Percentiles rank a stretch among this genome's conserved stretches.
Evolutionary conservation across 2,329 filamentous ascomycete genomes (phyloP).

Genomic region (Monilinia vaccinii-corymbosi): DNA sequence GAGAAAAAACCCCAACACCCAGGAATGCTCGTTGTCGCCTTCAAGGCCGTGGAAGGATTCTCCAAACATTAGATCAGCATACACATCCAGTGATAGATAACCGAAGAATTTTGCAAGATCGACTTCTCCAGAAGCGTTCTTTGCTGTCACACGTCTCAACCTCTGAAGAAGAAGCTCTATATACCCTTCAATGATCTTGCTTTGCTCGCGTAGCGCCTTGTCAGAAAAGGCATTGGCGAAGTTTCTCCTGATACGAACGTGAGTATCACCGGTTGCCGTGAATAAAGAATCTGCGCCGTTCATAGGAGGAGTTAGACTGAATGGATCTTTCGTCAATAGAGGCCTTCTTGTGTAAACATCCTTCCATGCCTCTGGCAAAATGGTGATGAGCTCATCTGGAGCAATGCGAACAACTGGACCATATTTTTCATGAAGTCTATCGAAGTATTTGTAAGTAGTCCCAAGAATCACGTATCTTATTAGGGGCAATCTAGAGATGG

Average conservation of each 20-base stretch:
- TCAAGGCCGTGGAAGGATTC: conserved; percentile 32
- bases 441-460: conserved; percentile 5
- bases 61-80: conserved; percentile 36
- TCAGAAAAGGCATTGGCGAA: conserved; percentile 28
- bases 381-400: conserved; percentile 27
- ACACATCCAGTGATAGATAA: conserved; percentile 31
- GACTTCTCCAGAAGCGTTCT: not conserved
- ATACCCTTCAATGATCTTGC: conserved; percentile 16
- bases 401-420: conserved; percentile 26
- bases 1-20: conserved; percentile 23
- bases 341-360: not conserved
- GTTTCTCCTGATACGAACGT: conserved; percentile 22
- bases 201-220: conserved; percentile 27
- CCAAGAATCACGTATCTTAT: conserved; percentile 4
- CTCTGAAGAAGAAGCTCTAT: conserved; percentile 7
- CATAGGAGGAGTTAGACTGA: not conserved
- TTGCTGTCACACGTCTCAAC: not conserved
- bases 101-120: conserved; percentile 30
- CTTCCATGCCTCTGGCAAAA: not conserved
- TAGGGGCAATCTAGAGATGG: conserved; percentile 10
- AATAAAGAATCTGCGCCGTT: conserved; percentile 1
- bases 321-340: not conserved
- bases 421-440: conserved; percentile 22
- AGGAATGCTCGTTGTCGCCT: conserved; percentile 23
- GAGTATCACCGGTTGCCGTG: conserved; percentile 10